Base-by-base conservation (phyloP, 208 protist genomes). In the Acanthamoeba sp. region DNA sequence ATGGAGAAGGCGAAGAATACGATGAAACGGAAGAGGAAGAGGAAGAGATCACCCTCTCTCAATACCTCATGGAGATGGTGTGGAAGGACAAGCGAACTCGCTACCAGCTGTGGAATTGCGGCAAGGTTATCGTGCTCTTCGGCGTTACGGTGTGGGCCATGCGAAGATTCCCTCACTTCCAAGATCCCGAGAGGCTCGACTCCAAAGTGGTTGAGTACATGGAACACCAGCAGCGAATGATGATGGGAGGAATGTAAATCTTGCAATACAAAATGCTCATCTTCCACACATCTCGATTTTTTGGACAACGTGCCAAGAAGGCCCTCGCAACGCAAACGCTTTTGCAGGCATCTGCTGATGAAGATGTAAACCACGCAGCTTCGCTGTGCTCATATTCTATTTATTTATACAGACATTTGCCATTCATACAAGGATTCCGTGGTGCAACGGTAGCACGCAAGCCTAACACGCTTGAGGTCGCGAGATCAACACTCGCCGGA, bases 81-180 rank as follows among this genome's bases (percentile, higher is more conserved):
- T 80, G 71, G 71, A 80, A 38, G 71, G 71, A 80, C 71, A 80
- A 80, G 71, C 71, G 38, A 34, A 80, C n/a, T n/a, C 71, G 71
- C 7, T 80, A 80, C 29, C 71, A 80, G 38, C 34, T 80, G 36
- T 80, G 71, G 71, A 80, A 80, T 27, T 80, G 71, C 71, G 36
- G 71, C 36, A 80, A 80, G 71, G 71, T 80, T 10, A 48, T 80
- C 71, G 18, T 80, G 3, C 71, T 80, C 71, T 80, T 80, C 71
- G 71, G 71, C 71, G 36, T 45, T 36, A 80, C 71, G 34, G 71
- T 80, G 20, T 80, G 71, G 71, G 71, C 71, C 71, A 80, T 80
- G 71, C 71, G 71, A 80, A 80, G 38, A 45, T 80, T 80, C 71
- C 71, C 71, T 2, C 71, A 80, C 38, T 80, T 80, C 71, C 71